Percentiles rank a stretch among this genome's conserved stretches.
Evolutionary conservation across 257 asterid species (phyloP).

Genomic region (Nicotiana obtusifolia): DNA sequence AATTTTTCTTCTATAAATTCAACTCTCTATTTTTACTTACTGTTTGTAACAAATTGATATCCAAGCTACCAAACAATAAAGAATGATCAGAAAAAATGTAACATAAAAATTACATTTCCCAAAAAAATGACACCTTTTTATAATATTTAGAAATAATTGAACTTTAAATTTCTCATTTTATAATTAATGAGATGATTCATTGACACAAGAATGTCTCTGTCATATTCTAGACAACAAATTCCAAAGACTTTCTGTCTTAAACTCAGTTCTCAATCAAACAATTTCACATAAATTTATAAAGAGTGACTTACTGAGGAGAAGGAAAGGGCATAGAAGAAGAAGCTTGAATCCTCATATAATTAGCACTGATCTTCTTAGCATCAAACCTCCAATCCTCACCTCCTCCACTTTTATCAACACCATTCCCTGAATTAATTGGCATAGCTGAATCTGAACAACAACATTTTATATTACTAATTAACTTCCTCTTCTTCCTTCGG

Average conservation of each 20-base stretch:
- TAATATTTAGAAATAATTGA: no score
- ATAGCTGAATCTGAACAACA: slow-evolving; percentile 44
- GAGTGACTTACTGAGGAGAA: slow-evolving; percentile 42
- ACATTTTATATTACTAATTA: slow-evolving; percentile 32
- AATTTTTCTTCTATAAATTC: background rate
- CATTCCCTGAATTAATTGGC: slow-evolving; percentile 38
- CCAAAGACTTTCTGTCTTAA: no score
- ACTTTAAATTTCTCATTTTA: no score
- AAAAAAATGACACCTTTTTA: no score
- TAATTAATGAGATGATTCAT: no score
- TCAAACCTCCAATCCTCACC: slow-evolving; percentile 47
- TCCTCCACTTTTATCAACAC: slow-evolving; percentile 27
- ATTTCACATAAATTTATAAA: background rate
- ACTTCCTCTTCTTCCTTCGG: slow-evolving; percentile 44
- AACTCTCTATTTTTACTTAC: background rate
- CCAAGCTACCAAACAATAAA: background rate
- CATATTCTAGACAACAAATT: no score
- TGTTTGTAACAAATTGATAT: background rate
- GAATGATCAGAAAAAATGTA: background rate
- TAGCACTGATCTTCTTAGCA: slow-evolving; percentile 27
- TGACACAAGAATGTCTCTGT: no score
- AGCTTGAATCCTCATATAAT: slow-evolving; percentile 29
- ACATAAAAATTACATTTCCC: background rate
- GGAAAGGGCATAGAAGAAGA: slow-evolving; percentile 51
- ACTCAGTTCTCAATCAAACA: no score